phyloP scores from a whole-genome alignment of 352 stramenopile genomes.

The Phytophthora sp. region DNA sequence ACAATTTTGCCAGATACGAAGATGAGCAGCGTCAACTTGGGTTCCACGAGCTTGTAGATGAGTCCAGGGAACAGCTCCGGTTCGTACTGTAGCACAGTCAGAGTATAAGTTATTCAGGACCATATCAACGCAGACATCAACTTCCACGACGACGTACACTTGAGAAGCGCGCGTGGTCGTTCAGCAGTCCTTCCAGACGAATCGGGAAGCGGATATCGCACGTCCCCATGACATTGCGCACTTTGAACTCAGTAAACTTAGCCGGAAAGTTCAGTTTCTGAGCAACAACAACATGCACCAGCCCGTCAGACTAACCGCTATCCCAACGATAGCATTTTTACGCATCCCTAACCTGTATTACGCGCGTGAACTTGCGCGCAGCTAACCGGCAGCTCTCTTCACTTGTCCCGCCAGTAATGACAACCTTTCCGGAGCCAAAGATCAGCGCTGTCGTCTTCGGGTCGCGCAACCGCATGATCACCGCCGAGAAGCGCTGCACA shows the following conservation, averaged over 20 bases:
- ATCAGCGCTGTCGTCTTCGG: constrained; percentile 98
- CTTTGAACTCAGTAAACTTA: constrained; percentile 90
- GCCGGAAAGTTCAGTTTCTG: constrained; percentile 91
- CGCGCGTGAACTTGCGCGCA: constrained; percentile 85
- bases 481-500: constrained; percentile 92
- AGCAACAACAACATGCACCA: background rate
- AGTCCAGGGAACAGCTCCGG: constrained; percentile 99
- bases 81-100: constrained; percentile 99
- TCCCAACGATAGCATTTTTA: background rate
- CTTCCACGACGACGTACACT: constrained; percentile 64
- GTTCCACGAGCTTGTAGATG: constrained; percentile 98
- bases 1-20: constrained; percentile 99
- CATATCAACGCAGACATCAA: constrained; percentile 24
- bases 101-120: constrained; percentile 83
- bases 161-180: constrained; percentile 95
- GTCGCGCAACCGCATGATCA: constrained; percentile 96
- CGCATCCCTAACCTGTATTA: constrained; percentile 68
- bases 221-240: constrained; percentile 99
- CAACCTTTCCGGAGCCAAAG: constrained; percentile 96
- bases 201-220: constrained; percentile 99
- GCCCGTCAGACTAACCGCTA: background rate
- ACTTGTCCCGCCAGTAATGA: constrained; percentile 85
- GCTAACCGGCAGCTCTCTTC: constrained; percentile 85
- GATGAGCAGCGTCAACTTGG: constrained; percentile 98
- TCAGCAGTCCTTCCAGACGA: constrained; percentile 97